phyloP scores from a whole-genome alignment of 148 eudicot species.

The Dysphania ambrosioides region DNA sequence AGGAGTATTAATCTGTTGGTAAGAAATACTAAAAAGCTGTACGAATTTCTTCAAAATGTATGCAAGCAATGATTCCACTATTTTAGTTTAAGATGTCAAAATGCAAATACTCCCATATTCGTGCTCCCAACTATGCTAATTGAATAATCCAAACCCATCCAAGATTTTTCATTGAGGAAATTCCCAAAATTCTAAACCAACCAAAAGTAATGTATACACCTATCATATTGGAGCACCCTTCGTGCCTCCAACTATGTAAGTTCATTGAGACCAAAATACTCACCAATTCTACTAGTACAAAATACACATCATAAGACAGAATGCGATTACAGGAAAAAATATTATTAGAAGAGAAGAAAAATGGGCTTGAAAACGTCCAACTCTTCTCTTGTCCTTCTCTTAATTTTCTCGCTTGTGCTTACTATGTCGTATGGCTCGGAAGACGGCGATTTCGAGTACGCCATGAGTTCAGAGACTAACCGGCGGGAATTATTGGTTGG shows the following conservation, averaged over 20 bases:
- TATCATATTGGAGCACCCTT: not conserved
- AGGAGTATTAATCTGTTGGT: no score
- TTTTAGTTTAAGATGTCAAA: not conserved
- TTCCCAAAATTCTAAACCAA: not conserved
- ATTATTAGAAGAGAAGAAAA: not conserved
- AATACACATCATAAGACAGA: not conserved
- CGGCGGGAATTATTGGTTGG: conserved; percentile 41
- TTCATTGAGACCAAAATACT: not conserved
- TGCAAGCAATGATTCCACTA: not conserved
- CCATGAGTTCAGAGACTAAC: conserved; percentile 48
- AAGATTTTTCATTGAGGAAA: no score
- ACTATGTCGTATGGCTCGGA: conserved; percentile 27
- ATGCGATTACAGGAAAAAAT: not conserved
- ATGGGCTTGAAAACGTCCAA: not conserved
- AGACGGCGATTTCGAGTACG: conserved; percentile 40
- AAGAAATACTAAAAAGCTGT: not conserved
- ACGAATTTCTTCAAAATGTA: not conserved
- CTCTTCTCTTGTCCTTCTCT: not conserved
- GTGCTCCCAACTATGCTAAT: not conserved
- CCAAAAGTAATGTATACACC: not conserved
- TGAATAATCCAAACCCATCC: not conserved
- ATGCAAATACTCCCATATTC: not conserved
- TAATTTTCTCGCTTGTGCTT: not conserved
- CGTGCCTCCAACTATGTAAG: not conserved
- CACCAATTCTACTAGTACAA: not conserved